Percentiles rank a stretch among this genome's conserved stretches.
Evolutionary conservation across 1,139 yeast species (phyloP).

Genomic region (Saccharomyces hybrid): DNA sequence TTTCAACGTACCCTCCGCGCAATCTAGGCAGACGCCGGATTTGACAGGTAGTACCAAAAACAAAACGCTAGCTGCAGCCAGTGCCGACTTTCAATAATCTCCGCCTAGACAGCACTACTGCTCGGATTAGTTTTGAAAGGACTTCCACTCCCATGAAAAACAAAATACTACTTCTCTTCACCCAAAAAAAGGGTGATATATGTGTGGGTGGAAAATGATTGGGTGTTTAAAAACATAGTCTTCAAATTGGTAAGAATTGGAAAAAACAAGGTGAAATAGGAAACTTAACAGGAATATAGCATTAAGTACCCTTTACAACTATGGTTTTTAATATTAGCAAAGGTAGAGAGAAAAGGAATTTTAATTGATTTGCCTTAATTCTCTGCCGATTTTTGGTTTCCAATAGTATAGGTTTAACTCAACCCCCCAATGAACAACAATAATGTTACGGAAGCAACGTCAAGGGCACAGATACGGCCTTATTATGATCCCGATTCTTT

Average conservation of each 20-base stretch:
- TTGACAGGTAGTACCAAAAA: not conserved
- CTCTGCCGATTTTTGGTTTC: not conserved
- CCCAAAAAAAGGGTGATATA: not conserved
- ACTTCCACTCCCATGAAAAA: no score
- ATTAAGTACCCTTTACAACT: not conserved
- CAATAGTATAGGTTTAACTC: not conserved
- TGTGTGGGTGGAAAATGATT: not conserved
- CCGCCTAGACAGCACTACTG: not conserved
- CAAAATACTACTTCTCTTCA: not conserved
- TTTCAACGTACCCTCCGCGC: not conserved
- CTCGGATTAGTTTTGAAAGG: no score
- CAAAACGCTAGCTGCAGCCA: not conserved
- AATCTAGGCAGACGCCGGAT: not conserved
- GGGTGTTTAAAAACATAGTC: not conserved
- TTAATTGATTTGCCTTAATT: not conserved
- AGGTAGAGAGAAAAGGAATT: not conserved
- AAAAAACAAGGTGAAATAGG: not conserved
- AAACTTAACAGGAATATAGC: not conserved
- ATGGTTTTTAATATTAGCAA: not conserved
- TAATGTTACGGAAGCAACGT: not conserved
- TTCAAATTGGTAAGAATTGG: not conserved
- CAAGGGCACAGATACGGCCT: constrained; percentile 39
- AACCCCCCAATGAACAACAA: not conserved
- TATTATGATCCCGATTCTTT: constrained; percentile 67
- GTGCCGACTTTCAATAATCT: not conserved